Percentiles rank a stretch among this genome's conserved stretches.
Conservation (phyloP, 2,329 filamentous ascomycete genomes). For the Septoria petroselini region DNA sequence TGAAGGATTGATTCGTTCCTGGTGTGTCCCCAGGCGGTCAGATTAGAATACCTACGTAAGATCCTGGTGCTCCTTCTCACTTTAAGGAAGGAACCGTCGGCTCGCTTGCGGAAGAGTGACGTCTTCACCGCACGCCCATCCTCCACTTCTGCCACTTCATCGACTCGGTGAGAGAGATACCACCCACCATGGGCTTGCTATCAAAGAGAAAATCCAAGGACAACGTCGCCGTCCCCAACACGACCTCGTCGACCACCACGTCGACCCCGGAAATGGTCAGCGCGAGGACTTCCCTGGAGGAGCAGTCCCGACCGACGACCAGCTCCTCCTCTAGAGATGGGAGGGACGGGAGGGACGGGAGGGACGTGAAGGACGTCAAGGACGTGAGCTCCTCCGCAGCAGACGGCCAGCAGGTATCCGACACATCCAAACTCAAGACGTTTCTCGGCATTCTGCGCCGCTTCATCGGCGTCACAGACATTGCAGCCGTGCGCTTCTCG, state of each 20-base stretch:
- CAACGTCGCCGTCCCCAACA: slow-evolving; percentile 4
- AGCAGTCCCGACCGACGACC: slow-evolving; percentile 3
- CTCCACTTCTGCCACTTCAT: background rate
- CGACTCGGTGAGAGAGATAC: background rate
- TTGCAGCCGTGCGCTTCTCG: slow-evolving; percentile 92
- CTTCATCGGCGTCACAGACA: slow-evolving; percentile 94
- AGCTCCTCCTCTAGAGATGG: background rate
- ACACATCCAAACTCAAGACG: slow-evolving; percentile 83
- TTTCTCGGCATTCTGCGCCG: slow-evolving; percentile 86
- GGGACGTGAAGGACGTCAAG: no score
- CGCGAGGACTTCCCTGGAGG: slow-evolving; percentile 13
- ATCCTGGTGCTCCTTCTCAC: background rate
- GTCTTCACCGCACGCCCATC: background rate
- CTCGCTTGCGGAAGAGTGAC: background rate
- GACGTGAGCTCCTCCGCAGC: slow-evolving; percentile 8
- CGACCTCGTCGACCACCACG: slow-evolving; percentile 11
- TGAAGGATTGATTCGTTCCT: slow-evolving; percentile 13
- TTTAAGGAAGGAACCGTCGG: background rate
- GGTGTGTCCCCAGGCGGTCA: slow-evolving; percentile 7
- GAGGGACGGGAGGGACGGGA: no score
- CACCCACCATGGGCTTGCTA: slow-evolving; percentile 11
- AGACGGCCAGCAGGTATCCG: slow-evolving; percentile 58
- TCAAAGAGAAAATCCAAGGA: slow-evolving; percentile 10
- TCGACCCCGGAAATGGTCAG: slow-evolving; percentile 11
- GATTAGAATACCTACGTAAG: background rate